Evolutionary conservation across 805 yeast species (phyloP), one percentile per base, ranked within the genome.

Genomic region (Metschnikowia corniflorae): DNA sequence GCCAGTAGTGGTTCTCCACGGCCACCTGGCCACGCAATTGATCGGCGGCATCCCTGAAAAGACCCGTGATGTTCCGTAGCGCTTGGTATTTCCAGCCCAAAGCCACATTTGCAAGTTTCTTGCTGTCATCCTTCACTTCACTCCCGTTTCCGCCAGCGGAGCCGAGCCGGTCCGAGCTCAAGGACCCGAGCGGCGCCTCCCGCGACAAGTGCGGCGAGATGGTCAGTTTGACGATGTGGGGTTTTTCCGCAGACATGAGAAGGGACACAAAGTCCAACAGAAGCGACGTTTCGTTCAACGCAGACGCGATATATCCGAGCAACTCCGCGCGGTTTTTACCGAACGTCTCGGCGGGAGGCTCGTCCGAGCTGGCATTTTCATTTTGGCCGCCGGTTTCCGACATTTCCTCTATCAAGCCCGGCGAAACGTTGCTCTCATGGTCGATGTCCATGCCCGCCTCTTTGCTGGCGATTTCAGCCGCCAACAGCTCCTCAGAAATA

Each of bases 61-160:
- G 65, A 2, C 54, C 47, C 1, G 80, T 63, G 4, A 88, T 74
- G 28, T 74, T 74, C 22, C 67, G 68, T 30, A 88, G 57, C 32
- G 91, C 76, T 50, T 82, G 76, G 21, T 83, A 59, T 53, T 91
- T 91, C 97, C 97, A 91, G 10, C 96, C 96, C 40, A 75, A 68
- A 4, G 82, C 80, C 12, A 78, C 68, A 28, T 53, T 52, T n/a
- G 49, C 51, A 0, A 66, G 49, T 24, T 61, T 61, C 19, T 62
- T 58, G 46, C 33, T 47, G 29, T 37, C 30, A 16, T 32, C 23
- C 1, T 34, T 51, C 29, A 17, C 7, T 17, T 33, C 42, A 12
- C 33, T 47, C 12, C 12, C 15, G 3, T 44, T 42, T 14, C 49
- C 54, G 2, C 47, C 51, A n/a, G 49, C 46, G 1, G 30, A 35